These are phyloP conservation scores for Westerdykella sp. DNA, from an alignment of 2,329 filamentous ascomycete species.

Conservation along the genomic window DNA sequence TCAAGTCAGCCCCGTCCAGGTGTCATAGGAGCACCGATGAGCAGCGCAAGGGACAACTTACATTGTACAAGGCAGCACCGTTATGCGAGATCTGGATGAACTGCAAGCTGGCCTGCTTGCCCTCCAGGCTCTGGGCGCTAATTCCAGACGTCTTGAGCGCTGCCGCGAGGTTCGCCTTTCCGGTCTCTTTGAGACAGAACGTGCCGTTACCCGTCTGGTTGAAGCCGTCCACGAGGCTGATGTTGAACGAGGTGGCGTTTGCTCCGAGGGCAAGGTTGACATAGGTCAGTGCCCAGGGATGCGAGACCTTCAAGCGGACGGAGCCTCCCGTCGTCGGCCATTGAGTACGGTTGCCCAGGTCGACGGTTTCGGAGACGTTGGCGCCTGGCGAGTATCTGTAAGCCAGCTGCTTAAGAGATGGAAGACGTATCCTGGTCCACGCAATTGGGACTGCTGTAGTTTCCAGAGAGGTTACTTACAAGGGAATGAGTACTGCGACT, in stretches of 20 bases:
- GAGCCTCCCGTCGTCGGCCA: slow-evolving; percentile 44
- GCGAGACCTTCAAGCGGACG: slow-evolving; percentile 37
- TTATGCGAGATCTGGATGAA: slow-evolving; percentile 39
- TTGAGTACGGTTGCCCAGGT: slow-evolving; percentile 39
- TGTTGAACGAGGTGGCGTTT: slow-evolving; percentile 42
- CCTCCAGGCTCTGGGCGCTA: slow-evolving; percentile 22
- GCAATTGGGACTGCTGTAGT: background rate
- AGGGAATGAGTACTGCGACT: slow-evolving; percentile 38
- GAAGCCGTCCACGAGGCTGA: slow-evolving; percentile 39
- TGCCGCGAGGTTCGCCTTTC: slow-evolving; percentile 18
- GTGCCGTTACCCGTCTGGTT: slow-evolving; percentile 47
- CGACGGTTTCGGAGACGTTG: slow-evolving; percentile 35
- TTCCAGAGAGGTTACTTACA: slow-evolving; percentile 23
- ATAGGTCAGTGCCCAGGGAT: slow-evolving; percentile 42
- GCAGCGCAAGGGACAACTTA: slow-evolving; percentile 14
- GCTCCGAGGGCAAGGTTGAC: slow-evolving; percentile 43
- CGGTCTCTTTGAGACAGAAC: slow-evolving; percentile 40
- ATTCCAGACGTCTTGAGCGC: slow-evolving; percentile 22
- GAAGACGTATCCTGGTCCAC: background rate
- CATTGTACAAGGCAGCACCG: slow-evolving; percentile 42
- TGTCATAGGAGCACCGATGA: background rate
- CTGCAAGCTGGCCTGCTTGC: slow-evolving; percentile 40
- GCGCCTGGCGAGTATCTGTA: slow-evolving; percentile 24
- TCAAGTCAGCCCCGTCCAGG: slow-evolving; percentile 5
- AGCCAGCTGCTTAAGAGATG: background rate